Evolutionary conservation across 495 filamentous ascomycete species (phyloP).

Genomic region (Talaromyces stipitatus): DNA sequence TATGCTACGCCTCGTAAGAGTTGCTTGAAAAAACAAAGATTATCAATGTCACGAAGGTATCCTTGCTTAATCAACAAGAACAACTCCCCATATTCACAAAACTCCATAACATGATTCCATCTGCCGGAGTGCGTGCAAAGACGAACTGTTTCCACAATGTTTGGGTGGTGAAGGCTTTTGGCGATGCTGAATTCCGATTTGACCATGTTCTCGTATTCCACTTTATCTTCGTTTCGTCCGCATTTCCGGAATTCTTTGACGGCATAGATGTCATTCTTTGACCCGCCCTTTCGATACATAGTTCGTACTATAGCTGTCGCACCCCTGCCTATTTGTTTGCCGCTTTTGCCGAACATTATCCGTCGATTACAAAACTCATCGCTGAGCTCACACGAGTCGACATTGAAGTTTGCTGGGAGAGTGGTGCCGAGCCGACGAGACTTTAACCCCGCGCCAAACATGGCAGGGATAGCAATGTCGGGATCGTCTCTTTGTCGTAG

Average conservation of each 20-base stretch:
- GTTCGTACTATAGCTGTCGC: constrained; percentile 65
- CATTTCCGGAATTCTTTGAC: constrained; percentile 74
- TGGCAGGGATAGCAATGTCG: constrained; percentile 38
- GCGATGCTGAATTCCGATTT: constrained; percentile 74
- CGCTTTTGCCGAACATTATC: constrained; percentile 49
- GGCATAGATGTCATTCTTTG: constrained; percentile 52
- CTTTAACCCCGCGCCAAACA: constrained; percentile 57
- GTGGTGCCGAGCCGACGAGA: constrained; percentile 54
- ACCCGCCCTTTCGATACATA: constrained; percentile 51
- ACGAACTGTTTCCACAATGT: constrained; percentile 65
- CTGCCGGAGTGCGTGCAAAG: constrained; percentile 56
- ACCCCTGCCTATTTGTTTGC: constrained; percentile 62
- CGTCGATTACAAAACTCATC: constrained; percentile 53
- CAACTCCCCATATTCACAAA: constrained; percentile 66
- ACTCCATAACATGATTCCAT: constrained; percentile 85
- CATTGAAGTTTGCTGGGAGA: constrained; percentile 55
- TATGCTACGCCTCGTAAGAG: constrained; percentile 62
- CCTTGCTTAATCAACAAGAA: constrained; percentile 57
- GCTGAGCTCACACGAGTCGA: constrained; percentile 53
- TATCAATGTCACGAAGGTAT: constrained; percentile 52
- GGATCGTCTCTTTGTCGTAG: constrained; percentile 2
- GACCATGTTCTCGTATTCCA: constrained; percentile 70
- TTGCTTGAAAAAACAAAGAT: constrained; percentile 74
- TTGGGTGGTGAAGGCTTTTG: constrained; percentile 68
- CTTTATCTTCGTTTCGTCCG: constrained; percentile 46